Evolutionary conservation across 192 early-diverging fungal species (phyloP).

Genomic region (Coemansia sp.): DNA sequence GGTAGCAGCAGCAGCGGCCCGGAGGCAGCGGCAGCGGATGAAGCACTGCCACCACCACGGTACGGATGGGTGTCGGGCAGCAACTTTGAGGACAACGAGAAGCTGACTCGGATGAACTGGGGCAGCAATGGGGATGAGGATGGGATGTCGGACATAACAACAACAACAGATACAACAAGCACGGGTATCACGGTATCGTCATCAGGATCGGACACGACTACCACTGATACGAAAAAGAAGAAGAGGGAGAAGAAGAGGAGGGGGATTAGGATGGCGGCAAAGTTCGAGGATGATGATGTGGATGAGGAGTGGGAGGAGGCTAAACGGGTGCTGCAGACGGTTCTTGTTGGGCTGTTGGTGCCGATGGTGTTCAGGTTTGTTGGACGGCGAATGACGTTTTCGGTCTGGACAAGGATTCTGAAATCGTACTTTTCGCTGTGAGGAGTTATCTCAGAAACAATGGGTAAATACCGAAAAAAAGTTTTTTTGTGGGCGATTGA

Average conservation of each 20-base stretch:
- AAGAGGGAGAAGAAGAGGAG: too few relatives aligned
- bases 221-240: not conserved
- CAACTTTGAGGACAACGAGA: conserved; percentile 18
- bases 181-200: conserved; percentile 2
- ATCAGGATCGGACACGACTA: conserved; percentile 6
- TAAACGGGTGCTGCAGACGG: conserved; percentile 39
- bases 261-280: not conserved
- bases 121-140: not conserved
- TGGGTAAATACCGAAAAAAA: too few relatives aligned
- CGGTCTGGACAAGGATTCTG: conserved; percentile 38
- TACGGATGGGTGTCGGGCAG: conserved; percentile 22
- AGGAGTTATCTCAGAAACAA: too few relatives aligned
- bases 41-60: conserved; percentile 3
- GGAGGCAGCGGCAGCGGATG: not conserved
- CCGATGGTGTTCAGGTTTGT: conserved; percentile 44
- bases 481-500: too few relatives aligned
- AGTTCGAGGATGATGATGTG: not conserved
- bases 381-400: conserved; percentile 38
- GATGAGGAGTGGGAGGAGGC: conserved; percentile 52
- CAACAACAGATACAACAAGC: conserved; percentile 4
- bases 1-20: not conserved
- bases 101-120: not conserved
- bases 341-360: conserved; percentile 41
- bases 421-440: conserved; percentile 22
- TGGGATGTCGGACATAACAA: not conserved